These are phyloP conservation scores for Cladosporium cucumerinum DNA, from an alignment of 2,329 filamentous ascomycete species.

Conservation along the genomic window DNA sequence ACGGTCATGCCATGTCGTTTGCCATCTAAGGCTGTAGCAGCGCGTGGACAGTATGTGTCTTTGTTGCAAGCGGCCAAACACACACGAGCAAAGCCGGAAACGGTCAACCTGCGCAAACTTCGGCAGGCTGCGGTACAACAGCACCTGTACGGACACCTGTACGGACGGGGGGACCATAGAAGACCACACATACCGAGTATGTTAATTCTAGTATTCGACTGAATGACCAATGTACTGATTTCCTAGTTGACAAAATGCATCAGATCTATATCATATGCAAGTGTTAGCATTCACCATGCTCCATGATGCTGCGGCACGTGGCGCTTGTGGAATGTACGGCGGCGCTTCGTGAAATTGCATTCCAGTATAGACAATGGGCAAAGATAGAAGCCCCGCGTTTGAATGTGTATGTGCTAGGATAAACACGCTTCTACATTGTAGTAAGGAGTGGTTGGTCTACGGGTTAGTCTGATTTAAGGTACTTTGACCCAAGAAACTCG, in stretches of 20 bases:
- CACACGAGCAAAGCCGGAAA: constrained; percentile 18
- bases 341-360: neutral
- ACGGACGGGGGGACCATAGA: no score
- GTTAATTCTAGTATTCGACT: neutral
- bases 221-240: neutral
- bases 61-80: constrained; percentile 28
- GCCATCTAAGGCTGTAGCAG: neutral
- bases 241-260: neutral
- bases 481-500: neutral
- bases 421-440: neutral
- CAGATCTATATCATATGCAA: neutral
- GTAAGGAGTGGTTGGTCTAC: neutral
- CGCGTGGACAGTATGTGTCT: constrained; percentile 20
- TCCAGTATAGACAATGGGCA: constrained; percentile 24
- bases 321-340: constrained; percentile 15
- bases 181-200: neutral
- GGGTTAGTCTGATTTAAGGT: neutral
- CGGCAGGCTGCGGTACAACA: neutral
- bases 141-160: no score
- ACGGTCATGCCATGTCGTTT: constrained; percentile 6
- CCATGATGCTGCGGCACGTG: neutral
- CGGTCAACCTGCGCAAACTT: neutral
- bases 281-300: neutral
- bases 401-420: neutral
- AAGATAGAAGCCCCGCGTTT: neutral